A percentile compares a stretch with the other conserved stretches of the same genome.
phyloP scores from a whole-genome alignment of 75 land plant species.

The Sequoia sempervirens region DNA sequence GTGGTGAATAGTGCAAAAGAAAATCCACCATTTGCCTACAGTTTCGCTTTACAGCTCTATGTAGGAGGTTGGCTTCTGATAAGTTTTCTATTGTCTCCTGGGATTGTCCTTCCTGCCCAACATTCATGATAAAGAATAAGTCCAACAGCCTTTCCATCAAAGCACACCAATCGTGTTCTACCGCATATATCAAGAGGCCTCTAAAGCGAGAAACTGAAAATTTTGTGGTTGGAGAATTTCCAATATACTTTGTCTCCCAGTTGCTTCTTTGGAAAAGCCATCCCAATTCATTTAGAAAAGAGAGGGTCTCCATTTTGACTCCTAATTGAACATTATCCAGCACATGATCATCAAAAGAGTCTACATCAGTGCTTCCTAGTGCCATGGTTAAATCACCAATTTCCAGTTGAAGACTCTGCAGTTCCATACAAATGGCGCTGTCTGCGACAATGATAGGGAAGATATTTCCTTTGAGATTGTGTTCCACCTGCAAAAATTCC shows the following conservation, averaged over 20 bases:
- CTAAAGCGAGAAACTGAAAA: constrained; percentile 12
- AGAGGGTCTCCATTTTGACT: constrained; percentile 7
- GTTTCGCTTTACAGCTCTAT: constrained; percentile 29
- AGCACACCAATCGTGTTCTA: constrained; percentile 46
- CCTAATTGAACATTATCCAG: constrained; percentile 2
- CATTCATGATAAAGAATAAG: constrained; percentile 14
- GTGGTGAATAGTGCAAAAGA: constrained; percentile 19
- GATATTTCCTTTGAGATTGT: constrained; percentile 16
- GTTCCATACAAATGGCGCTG: constrained; percentile 24
- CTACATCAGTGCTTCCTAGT: constrained; percentile 4
- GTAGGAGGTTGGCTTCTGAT: constrained; percentile 19
- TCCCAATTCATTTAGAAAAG: constrained; percentile 39
- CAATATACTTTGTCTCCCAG: neutral
- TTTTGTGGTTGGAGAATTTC: neutral
- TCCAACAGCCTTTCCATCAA: constrained; percentile 34
- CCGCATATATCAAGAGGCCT: constrained; percentile 29
- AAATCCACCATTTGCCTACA: constrained; percentile 35
- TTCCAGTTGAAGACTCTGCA: constrained; percentile 14
- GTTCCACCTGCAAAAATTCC: constrained; percentile 25
- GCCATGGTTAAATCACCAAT: constrained; percentile 14
- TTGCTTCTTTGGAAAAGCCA: constrained; percentile 31
- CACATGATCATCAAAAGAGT: constrained; percentile 6
- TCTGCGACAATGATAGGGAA: constrained; percentile 38
- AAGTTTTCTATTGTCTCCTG: neutral
- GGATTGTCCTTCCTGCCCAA: constrained; percentile 5